Base-by-base conservation (phyloP, 2,329 filamentous ascomycete genomes). In the Fusarium sarcochroum region DNA sequence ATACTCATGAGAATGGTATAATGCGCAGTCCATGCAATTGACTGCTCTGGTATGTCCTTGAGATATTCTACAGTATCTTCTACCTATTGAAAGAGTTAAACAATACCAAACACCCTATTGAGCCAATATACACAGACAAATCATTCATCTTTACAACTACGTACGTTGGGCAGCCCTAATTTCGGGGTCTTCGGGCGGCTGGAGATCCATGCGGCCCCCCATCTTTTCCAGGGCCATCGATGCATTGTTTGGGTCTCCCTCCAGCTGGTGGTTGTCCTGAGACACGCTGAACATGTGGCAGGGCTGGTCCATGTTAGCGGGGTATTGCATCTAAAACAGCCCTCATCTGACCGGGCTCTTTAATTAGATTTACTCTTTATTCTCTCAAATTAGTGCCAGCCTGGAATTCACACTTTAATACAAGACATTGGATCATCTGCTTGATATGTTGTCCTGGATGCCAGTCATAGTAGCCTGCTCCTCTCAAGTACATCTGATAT, bases 161-260 rank as follows among this genome's bases (percentile, higher is more conserved):
- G 46, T 38, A 23, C 40, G 46, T 37, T 48, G 40, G 30, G 38
- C 37, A 69, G 46, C 40, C 55, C 37, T 34, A 47, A 38, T 49
- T 35, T 66, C 30, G 37, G 41, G 40, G 42, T 38, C 45, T 40
- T 66, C 30, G 37, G 41, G 35, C 42, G 38, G 58, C 27, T 69
- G 37, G 13, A 41, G 48, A 48, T 48, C 59, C 59, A 68, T 49
- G 34, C 53, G 58, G 47, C 64, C 66, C 64, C 66, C 66, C 66
- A 55, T 53, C 47, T 59, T 60, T 27, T 68, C 30, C 54, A 59
- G 64, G 58, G 58, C 27, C 27, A 27, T 27, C 27, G 59, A 59
- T 42, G 51, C 21, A 38, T 37, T 46, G 27, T 27, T 27, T 27
- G 27, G 27, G 27, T 27, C 27, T n/a, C 27, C 10, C 27, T 27